These are phyloP conservation scores for Helminthosporium solani DNA, from an alignment of 2,329 filamentous ascomycete species.

Conservation along the genomic window DNA sequence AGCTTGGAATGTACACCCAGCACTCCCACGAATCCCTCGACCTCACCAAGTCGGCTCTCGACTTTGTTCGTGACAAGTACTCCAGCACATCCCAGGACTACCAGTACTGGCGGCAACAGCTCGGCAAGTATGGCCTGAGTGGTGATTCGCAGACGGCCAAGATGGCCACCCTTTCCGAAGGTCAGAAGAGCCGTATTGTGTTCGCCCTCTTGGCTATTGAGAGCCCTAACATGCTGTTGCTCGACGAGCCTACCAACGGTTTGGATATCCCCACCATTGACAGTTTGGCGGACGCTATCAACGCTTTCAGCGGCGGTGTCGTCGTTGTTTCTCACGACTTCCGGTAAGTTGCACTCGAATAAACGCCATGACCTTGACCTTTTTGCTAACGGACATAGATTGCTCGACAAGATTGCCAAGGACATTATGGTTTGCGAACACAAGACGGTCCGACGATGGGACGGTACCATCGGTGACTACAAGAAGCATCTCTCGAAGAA, in stretches of 20 bases:
- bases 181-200: slow-evolving; percentile 96
- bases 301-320: slow-evolving; percentile 92
- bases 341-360: slow-evolving; percentile 63
- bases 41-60: slow-evolving; percentile 93
- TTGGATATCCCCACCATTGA: slow-evolving; percentile 98
- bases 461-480: slow-evolving; percentile 88
- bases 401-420: slow-evolving; percentile 99
- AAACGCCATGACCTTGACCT: neutral
- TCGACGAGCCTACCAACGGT: slow-evolving; percentile 99
- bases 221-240: slow-evolving; percentile 91
- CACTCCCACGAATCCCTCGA: slow-evolving; percentile 98
- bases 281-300: slow-evolving; percentile 95
- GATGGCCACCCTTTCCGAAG: slow-evolving; percentile 97
- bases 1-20: slow-evolving; percentile 97
- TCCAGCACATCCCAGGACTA: slow-evolving; percentile 86
- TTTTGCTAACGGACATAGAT: slow-evolving; percentile 57
- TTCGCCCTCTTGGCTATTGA: slow-evolving; percentile 96
- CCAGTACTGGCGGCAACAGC: slow-evolving; percentile 98
- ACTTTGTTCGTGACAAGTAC: slow-evolving; percentile 98
- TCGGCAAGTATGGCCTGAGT: slow-evolving; percentile 88
- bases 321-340: slow-evolving; percentile 99
- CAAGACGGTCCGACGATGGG: slow-evolving; percentile 88
- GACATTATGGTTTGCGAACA: slow-evolving; percentile 99
- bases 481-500: slow-evolving; percentile 99
- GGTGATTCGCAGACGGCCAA: slow-evolving; percentile 94